A percentile compares a stretch with the other conserved stretches of the same genome.
Conservation (phyloP, 345 rosid species). For the Lepidium didymum region DNA sequence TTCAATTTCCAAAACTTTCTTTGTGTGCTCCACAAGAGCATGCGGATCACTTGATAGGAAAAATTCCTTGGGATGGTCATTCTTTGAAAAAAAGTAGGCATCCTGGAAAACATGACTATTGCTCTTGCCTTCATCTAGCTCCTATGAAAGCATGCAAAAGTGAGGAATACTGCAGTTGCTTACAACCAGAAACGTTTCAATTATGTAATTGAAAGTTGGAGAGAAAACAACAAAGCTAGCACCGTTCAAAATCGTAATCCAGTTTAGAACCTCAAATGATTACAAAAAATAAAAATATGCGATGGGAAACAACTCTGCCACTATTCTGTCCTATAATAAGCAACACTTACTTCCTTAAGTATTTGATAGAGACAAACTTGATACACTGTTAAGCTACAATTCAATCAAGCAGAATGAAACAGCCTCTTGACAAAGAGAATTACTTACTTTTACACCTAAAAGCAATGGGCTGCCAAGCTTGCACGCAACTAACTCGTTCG, state of each 20-base stretch:
- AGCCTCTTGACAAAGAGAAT: neutral
- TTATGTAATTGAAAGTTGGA: neutral
- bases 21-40: constrained; percentile 92
- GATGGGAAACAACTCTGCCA: neutral
- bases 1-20: constrained; percentile 79
- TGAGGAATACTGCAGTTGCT: neutral
- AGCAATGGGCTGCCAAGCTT: constrained; percentile 94
- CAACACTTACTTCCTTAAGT: neutral
- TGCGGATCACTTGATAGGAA: constrained; percentile 83
- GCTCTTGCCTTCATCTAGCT: constrained; percentile 38
- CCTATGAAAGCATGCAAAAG: constrained; percentile 36
- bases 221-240: neutral
- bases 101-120: constrained; percentile 54
- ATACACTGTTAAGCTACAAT: neutral
- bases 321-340: neutral
- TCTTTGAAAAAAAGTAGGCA: constrained; percentile 49
- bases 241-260: neutral
- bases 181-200: neutral
- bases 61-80: constrained; percentile 69
- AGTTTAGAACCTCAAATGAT: neutral
- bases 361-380: neutral
- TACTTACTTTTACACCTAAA: constrained; percentile 87
- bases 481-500: constrained; percentile 92
- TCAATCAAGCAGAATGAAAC: neutral
- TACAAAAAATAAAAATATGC: neutral